Base-by-base conservation (phyloP, 2,329 filamentous ascomycete species). In the Fusarium oxysporum region DNA sequence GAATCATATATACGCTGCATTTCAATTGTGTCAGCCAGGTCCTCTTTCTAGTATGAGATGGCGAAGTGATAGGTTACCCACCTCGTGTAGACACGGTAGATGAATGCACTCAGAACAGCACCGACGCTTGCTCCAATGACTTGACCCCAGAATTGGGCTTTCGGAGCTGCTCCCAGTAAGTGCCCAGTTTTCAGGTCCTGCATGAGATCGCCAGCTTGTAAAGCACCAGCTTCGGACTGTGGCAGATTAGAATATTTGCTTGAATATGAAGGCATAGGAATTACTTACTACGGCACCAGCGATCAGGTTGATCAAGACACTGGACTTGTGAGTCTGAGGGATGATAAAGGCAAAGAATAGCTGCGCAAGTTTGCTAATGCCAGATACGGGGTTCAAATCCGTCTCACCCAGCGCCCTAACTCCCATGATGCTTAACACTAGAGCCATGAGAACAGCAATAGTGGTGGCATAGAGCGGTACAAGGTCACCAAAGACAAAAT, bases 161-260 rank as follows among this genome's bases (percentile, higher is more conserved):
- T 96, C 0, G 96, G 96, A 7, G 94, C 93, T 1, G 96, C 96
- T 16, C 96, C 95, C 2, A 99, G 88, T 0, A 99, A 85, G 81
- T 99, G 95, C 0, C 96, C 96, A 0, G 96, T 98, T 82, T 99
- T 99, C 35, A 99, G 88, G 80, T 99, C 96, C 80, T 99, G 96
- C 89, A 99, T 93, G 62, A 99, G 90, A 81, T 99, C 96, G 13
- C 96, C 96, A 6, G 96, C 96, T 84, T 99, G 96, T 8, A 98
- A 86, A 7, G 96, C 96, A 9, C 96, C 86, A 55, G 83, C 83
- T 78, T 84, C 83, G 6, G 83, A 84, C 83, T 84, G 72, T 4
- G 48, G 12, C 19, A 35, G 51, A 35, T 74, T 30, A 74, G 62
- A 21, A 16, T 33, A 25, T 45, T 44, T 13, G 23, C 12, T 33